phyloP scores from a whole-genome alignment of 768 basidiomycete genomes.

The Leccinum barrowsii region DNA sequence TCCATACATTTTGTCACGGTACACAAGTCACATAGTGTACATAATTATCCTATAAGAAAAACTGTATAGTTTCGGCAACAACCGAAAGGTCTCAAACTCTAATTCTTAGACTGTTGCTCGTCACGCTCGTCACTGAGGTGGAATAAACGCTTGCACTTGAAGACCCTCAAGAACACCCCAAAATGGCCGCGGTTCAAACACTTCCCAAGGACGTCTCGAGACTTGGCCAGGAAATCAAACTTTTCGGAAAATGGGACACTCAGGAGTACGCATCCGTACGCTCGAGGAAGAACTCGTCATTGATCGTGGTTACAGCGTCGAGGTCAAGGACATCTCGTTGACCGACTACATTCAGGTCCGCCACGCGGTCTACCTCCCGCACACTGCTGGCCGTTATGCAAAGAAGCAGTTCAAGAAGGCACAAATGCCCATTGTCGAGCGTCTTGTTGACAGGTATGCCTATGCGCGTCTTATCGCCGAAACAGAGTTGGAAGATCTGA shows the following conservation, averaged over 20 bases:
- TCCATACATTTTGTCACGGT: neutral
- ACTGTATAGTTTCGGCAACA: constrained; percentile 30
- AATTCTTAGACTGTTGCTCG: constrained; percentile 4
- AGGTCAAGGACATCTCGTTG: constrained; percentile 98
- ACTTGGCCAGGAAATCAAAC: constrained; percentile 84
- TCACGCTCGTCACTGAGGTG: constrained; percentile 18
- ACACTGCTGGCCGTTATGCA: constrained; percentile 98
- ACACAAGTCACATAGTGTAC: constrained; percentile 1
- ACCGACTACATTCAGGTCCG: constrained; percentile 99
- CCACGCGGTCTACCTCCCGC: constrained; percentile 94
- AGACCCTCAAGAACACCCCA: constrained; percentile 36
- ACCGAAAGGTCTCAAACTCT: constrained; percentile 28
- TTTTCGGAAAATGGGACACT: constrained; percentile 99
- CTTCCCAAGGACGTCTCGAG: constrained; percentile 82
- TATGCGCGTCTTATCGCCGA: neutral
- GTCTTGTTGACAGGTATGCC: constrained; percentile 90
- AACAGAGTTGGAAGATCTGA: constrained; percentile 3
- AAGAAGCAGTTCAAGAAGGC: constrained; percentile 99
- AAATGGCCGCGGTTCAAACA: constrained; percentile 65
- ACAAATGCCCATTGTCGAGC: constrained; percentile 99
- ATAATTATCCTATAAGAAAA: constrained; percentile 3
- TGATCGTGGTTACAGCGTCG: constrained; percentile 59
- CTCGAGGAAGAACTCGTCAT: constrained; percentile 1
- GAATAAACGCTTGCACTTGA: constrained; percentile 16
- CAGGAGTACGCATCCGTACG: constrained; percentile 67